Base-by-base conservation (phyloP, 2,329 filamentous ascomycete species). In the Periconia sp. region DNA sequence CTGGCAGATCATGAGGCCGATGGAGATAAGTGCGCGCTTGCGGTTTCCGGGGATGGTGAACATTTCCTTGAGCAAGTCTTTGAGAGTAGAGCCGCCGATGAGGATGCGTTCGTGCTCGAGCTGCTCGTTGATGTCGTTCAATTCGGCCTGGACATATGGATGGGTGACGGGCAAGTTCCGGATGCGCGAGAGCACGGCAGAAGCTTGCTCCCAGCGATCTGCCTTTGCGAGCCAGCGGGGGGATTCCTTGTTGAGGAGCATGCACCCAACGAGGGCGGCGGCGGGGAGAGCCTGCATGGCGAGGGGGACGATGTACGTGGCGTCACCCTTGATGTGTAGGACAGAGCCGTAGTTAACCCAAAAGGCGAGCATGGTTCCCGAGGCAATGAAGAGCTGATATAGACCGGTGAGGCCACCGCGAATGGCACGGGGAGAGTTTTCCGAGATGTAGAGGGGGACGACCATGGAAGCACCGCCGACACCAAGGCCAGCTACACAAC, bases 191-290 rank as follows among this genome's bases (percentile, higher is more conserved):
- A 89, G 75, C 13, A 83, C 78, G 0, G 46, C 47, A 3, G 77
- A 79, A 1, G 85, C 82, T 28, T 84, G 73, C 46, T 88, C 85
- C 84, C 84, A 87, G 50, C 84, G 78, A 55, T 87, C 84, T 56
- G 82, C 77, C 53, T 83, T 81, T 17, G 85, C 86, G 17, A 86
- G 78, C 80, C 82, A 88, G 52, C 86, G 78, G 11, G 85, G 85
- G 5, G 82, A 85, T 57, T 87, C 84, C 57, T 81, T 79, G 59
- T 83, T 85, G 36, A 85, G 64, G 2, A 80, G 60, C 77, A 89
- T 86, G 52, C 82, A 81, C 12, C 73, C 22, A 21, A 85, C 72
- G 11, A 89, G 74, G 17, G 85, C 68, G 4, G 82, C 52, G 1
- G 85, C 84, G 0, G 86, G 85, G 3, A 88, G 71, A 38, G 76